A percentile compares a stretch with the other conserved stretches of the same genome.
These are phyloP conservation scores for Trichoderma asperelloides DNA, from an alignment of 495 filamentous ascomycete genomes.

Conservation along the genomic window DNA sequence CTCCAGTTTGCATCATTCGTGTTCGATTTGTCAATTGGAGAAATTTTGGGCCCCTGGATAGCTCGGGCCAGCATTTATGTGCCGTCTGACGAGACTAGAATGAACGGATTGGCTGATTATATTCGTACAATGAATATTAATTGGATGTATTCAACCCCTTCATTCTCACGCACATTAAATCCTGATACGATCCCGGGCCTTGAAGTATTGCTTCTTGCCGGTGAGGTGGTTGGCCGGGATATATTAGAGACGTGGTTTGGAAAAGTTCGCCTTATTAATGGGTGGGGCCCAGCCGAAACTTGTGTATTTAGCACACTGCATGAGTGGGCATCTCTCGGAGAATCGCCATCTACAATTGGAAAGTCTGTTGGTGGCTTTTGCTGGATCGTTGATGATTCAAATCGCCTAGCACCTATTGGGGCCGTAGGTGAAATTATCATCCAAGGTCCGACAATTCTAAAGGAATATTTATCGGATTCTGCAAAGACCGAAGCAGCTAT, in stretches of 20 bases:
- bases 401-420: slow-evolving; percentile 35
- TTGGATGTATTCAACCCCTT: slow-evolving; percentile 1
- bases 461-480: slow-evolving; percentile 11
- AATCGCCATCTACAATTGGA: slow-evolving; percentile 25
- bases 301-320: slow-evolving; percentile 18
- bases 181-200: neutral
- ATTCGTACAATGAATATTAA: neutral
- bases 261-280: slow-evolving; percentile 31
- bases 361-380: slow-evolving; percentile 35
- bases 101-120: slow-evolving; percentile 4
- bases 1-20: slow-evolving; percentile 63
- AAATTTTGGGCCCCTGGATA: slow-evolving; percentile 57
- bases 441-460: slow-evolving; percentile 36
- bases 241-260: slow-evolving; percentile 2
- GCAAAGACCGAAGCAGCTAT: slow-evolving; percentile 11
- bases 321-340: slow-evolving; percentile 11
- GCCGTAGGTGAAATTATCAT: slow-evolving; percentile 40
- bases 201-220: neutral
- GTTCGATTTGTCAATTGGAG: slow-evolving; percentile 57
- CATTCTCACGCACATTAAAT: neutral
- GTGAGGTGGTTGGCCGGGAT: neutral
- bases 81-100: slow-evolving; percentile 26
- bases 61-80: slow-evolving; percentile 50
- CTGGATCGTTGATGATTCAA: slow-evolving; percentile 38
- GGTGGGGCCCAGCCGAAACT: slow-evolving; percentile 42